Evolutionary conservation across 2,329 filamentous ascomycete genomes (phyloP), one percentile per base, ranked within the genome.

Genomic region (Colletotrichum abscissum): DNA sequence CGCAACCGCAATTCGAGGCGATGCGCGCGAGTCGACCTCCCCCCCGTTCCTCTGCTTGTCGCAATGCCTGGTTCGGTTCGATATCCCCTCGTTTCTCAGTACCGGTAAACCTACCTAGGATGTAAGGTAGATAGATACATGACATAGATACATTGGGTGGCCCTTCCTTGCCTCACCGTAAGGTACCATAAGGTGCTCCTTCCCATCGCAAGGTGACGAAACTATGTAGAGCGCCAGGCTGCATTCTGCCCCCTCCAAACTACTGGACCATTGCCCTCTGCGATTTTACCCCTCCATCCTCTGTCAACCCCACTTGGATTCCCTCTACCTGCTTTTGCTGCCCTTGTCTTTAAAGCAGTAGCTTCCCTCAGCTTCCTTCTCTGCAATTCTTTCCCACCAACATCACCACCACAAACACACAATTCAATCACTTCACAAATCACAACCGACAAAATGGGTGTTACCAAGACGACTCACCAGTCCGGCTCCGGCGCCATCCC

Each of bases 401-500:
- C 64, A 60, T 67, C 26, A 58, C 49, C 46, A 35, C 22, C 46
- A 35, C 22, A 8, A 49, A 58, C 46, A 52, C 46, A 54, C 22
- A 56, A 12, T 16, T 14, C 65, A 54, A 67, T 11, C 33, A 33
- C 30, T n/a, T n/a, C 19, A 14, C 38, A 54, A 46, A 57, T 24
- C 28, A 58, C 59, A 12, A 35, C 73, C 69, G 75, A 76, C 82
- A 88, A 75, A 79, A 95, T 95, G 93, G 92, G 89, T 82, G 94
- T 98, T 79, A 88, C 86, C 73, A 97, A 95, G 88, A 88, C 87
- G 63, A 83, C 89, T 75, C 82, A 92, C 78, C 80, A 84, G 46
- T 83, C 89, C 75, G 95, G 96, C 79, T 88, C 88, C 79, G 87
- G 88, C 70, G 82, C 91, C 78, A 86, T 84, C 76, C 94, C 96